A percentile compares a stretch with the other conserved stretches of the same genome.
phyloP scores from a whole-genome alignment of 495 filamentous ascomycete genomes.

The Talaromyces adpressus region DNA sequence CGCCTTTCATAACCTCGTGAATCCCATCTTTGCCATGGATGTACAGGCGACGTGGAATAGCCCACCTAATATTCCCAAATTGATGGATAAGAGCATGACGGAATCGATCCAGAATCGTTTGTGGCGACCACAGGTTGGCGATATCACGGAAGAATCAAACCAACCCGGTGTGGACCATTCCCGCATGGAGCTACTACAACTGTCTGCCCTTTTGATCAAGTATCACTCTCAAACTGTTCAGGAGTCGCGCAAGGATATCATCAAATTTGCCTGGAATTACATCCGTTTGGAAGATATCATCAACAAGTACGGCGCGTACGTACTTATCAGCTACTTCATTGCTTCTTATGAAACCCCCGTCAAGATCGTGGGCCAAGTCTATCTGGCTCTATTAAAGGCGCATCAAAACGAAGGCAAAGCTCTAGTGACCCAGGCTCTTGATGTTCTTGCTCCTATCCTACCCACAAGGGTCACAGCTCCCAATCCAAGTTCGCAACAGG shows the following conservation, averaged over 20 bases:
- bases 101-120: slow-evolving; percentile 89
- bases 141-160: slow-evolving; percentile 75
- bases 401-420: slow-evolving; percentile 92
- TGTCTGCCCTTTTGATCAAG: slow-evolving; percentile 90
- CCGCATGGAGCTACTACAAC: slow-evolving; percentile 88
- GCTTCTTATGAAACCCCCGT: slow-evolving; percentile 92
- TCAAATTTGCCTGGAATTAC: slow-evolving; percentile 98
- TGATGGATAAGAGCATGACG: slow-evolving; percentile 84
- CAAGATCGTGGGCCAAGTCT: slow-evolving; percentile 93
- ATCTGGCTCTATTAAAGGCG: slow-evolving; percentile 80
- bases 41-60: slow-evolving; percentile 57
- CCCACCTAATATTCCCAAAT: slow-evolving; percentile 52
- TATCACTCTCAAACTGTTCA: slow-evolving; percentile 79
- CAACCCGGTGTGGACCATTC: slow-evolving; percentile 92
- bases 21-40: slow-evolving; percentile 96
- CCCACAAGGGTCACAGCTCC: slow-evolving; percentile 51
- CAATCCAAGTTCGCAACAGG: slow-evolving; percentile 25
- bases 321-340: slow-evolving; percentile 96
- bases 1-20: slow-evolving; percentile 83
- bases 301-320: slow-evolving; percentile 98
- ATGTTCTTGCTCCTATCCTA: slow-evolving; percentile 87
- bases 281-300: slow-evolving; percentile 96
- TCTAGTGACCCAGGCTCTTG: slow-evolving; percentile 87
- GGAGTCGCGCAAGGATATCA: slow-evolving; percentile 93
- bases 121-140: slow-evolving; percentile 82